Evolutionary conservation across 768 basidiomycete species (phyloP), one percentile per base, ranked within the genome.

Genomic region (Psilocybe azurescens): DNA sequence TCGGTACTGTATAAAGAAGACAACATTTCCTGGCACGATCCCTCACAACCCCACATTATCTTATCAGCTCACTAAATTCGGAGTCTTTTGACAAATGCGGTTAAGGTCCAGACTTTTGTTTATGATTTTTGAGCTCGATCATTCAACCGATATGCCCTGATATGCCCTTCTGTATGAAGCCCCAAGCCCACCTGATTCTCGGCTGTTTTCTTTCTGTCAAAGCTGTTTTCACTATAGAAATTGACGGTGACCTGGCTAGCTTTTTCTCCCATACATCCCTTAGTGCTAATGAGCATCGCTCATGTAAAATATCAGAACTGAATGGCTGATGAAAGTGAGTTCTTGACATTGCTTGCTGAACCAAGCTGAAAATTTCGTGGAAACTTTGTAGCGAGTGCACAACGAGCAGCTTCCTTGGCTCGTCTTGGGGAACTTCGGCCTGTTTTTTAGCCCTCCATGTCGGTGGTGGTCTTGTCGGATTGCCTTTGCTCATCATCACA

Each of bases 381-480:
- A 51, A 60, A 5, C 20, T 30, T 28, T 10, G 14, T 38, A 53
- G 58, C 52, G 28, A 52, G 16, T 24, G 32, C 51, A 49, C 55
- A 60, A 47, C 58, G 53, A 8, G 52, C 58, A 28, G 56, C 53
- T 39, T 48, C 62, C 18, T 48, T 60, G 11, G 65, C 69, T 33
- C 62, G 69, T 56, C 61, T 73, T 33, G 61, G 66, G 39, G 66
- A 72, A 50, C 65, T 86, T 28, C 67, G 69, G 11, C 61, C 79
- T 24, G 69, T 75, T 6, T 87, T 67, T 74, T 86, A 55, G 74
- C 73, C 20, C 73, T 88, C 6, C 81, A 84, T 57, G 74, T 86
- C 28, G 63, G 75, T 41, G 87, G 84, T 36, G 86, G 86, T 1
- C 82, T 87, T 59, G 69, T 85, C 46, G 79, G 83, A 49, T 71